phyloP scores from a whole-genome alignment of 2,329 filamentous ascomycete genomes.

The Calonectria pauciramosa region DNA sequence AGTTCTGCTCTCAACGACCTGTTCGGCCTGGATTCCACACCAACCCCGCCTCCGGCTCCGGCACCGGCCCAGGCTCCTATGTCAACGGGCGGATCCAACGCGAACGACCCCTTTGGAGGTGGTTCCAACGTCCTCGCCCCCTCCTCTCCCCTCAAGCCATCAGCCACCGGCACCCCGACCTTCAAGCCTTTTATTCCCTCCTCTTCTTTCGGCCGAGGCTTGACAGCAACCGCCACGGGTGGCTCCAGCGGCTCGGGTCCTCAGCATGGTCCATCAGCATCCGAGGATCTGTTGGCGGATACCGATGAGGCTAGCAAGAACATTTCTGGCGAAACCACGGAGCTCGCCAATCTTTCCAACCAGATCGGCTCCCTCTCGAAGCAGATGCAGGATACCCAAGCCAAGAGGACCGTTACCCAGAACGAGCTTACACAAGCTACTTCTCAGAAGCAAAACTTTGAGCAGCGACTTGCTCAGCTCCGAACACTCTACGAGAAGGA shows the following conservation, averaged over 20 bases:
- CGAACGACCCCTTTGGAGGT: constrained; percentile 73
- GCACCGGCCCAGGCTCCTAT: constrained; percentile 72
- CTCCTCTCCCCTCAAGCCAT: constrained; percentile 67
- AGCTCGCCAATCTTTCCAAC: constrained; percentile 95
- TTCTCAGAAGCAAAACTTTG: constrained; percentile 93
- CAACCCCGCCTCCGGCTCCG: constrained; percentile 62
- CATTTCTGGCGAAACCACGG: constrained; percentile 88
- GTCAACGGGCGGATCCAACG: constrained; percentile 80
- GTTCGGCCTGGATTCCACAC: constrained; percentile 83
- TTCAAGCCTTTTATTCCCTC: constrained; percentile 96
- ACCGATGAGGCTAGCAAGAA: constrained; percentile 91
- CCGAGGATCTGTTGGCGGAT: constrained; percentile 92
- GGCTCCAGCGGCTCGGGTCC: constrained; percentile 57
- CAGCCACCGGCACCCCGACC: constrained; percentile 61
- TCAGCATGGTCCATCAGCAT: constrained; percentile 59
- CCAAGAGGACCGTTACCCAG: constrained; percentile 83
- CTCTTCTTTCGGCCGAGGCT: constrained; percentile 89
- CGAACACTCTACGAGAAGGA: constrained; percentile 94
- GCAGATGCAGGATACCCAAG: constrained; percentile 94
- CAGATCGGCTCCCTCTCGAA: constrained; percentile 92
- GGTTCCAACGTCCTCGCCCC: constrained; percentile 62
- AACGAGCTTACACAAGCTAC: constrained; percentile 85
- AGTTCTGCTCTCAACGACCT: constrained; percentile 94
- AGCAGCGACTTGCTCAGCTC: constrained; percentile 88
- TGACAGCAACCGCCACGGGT: constrained; percentile 81